These are phyloP conservation scores for Hygrophorus pudorinus DNA, from an alignment of 768 basidiomycete genomes.

Conservation along the genomic window DNA sequence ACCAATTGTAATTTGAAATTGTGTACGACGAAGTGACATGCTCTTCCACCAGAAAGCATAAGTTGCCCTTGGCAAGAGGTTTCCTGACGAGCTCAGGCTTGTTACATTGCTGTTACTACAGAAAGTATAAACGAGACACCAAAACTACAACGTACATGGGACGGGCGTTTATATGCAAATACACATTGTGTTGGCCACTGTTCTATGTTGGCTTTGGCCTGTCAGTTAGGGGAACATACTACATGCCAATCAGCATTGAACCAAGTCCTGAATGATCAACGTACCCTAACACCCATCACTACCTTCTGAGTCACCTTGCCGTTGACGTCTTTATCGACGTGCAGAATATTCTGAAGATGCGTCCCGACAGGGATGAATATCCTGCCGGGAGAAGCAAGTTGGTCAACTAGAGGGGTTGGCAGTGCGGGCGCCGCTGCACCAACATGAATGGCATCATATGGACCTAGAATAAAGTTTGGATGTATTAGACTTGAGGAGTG, in stretches of 20 bases:
- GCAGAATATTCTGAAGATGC: slow-evolving; percentile 47
- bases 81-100: too few species aligned
- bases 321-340: slow-evolving; percentile 67
- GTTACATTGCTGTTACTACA: too few species aligned
- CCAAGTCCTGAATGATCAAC: slow-evolving; percentile 16
- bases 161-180: background rate
- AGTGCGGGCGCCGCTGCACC: slow-evolving; percentile 81
- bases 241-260: background rate
- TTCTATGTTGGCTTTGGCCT: slow-evolving; percentile 27
- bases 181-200: background rate
- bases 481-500: background rate
- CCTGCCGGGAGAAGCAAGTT: slow-evolving; percentile 63
- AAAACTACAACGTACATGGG: too few species aligned
- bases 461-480: slow-evolving; percentile 31
- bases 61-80: too few species aligned
- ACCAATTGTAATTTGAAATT: too few species aligned
- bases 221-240: slow-evolving; percentile 72
- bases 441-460: slow-evolving; percentile 84
- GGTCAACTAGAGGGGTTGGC: slow-evolving; percentile 64
- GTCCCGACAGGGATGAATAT: slow-evolving; percentile 93
- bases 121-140: too few species aligned
- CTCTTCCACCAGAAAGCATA: too few species aligned
- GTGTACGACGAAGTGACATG: too few species aligned
- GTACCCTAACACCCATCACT: slow-evolving; percentile 76
- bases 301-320: slow-evolving; percentile 55